phyloP scores from a whole-genome alignment of 2,329 filamentous ascomycete genomes.

The Cryoendolithus antarcticus region DNA sequence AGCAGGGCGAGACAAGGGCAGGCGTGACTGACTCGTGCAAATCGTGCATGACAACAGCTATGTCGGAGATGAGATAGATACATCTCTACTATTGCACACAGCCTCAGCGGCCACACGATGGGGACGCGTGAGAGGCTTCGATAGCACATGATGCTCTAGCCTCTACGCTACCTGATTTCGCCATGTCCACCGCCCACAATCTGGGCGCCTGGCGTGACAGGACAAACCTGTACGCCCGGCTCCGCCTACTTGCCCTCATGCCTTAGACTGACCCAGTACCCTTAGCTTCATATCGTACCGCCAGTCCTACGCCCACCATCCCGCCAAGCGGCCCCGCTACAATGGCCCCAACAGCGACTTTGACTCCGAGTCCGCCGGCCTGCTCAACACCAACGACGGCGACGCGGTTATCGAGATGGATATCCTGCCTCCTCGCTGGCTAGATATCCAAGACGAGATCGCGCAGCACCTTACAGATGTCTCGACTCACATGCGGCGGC shows the following conservation, averaged over 20 bases:
- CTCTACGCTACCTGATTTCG: conserved; percentile 1
- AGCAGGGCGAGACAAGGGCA: no score
- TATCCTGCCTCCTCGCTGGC: conserved; percentile 85
- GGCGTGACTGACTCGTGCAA: no score
- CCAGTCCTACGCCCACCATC: conserved; percentile 94
- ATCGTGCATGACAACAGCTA: no score
- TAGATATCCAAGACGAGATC: conserved; percentile 89
- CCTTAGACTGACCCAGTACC: conserved; percentile 3
- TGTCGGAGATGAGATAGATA: no score
- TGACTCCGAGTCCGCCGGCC: conserved; percentile 55
- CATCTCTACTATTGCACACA: no score
- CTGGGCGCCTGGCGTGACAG: conserved; percentile 77
- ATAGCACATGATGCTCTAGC: conserved; percentile 6
- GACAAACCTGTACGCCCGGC: conserved; percentile 76
- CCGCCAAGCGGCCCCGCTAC: conserved; percentile 47
- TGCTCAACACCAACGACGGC: conserved; percentile 72
- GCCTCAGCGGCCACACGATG: no score
- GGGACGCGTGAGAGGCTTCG: neutral
- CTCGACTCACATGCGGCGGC: conserved; percentile 65
- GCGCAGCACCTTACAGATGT: conserved; percentile 70
- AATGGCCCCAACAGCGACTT: conserved; percentile 26
- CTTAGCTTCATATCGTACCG: conserved; percentile 93
- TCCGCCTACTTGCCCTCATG: neutral
- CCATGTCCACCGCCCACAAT: conserved; percentile 10
- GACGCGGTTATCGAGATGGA: conserved; percentile 99